Evolutionary conservation across 2,329 filamentous ascomycete species (phyloP).

Genomic region (Claviceps fusiformis): DNA sequence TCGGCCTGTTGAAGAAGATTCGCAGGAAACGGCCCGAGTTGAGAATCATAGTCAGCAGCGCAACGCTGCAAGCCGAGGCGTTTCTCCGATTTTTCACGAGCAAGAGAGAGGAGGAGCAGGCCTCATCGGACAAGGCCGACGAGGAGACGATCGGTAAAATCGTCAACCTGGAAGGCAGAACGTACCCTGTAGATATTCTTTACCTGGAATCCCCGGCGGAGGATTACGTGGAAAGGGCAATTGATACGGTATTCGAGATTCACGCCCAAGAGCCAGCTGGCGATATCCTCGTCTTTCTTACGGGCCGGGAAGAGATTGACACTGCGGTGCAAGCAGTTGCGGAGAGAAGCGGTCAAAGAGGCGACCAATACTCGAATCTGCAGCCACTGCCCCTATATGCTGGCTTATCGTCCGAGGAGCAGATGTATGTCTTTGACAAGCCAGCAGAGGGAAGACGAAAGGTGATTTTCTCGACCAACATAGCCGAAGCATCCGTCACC

Average conservation of each 20-base stretch:
- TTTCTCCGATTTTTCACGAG: slow-evolving; percentile 65
- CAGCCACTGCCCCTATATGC: slow-evolving; percentile 65
- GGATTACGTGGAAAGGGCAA: slow-evolving; percentile 72
- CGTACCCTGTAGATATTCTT: slow-evolving; percentile 76
- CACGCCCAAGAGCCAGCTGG: slow-evolving; percentile 68
- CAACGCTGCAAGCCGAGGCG: slow-evolving; percentile 78
- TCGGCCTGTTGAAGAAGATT: slow-evolving; percentile 88
- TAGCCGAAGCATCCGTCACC: slow-evolving; percentile 90
- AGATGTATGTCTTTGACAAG: slow-evolving; percentile 89
- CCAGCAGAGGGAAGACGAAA: slow-evolving; percentile 73
- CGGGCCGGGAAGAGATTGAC: slow-evolving; percentile 88
- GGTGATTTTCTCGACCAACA: slow-evolving; percentile 88
- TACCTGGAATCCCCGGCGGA: slow-evolving; percentile 68
- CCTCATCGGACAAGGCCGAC: slow-evolving; percentile 10
- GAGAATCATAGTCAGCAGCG: slow-evolving; percentile 82
- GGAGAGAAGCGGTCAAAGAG: slow-evolving; percentile 53
- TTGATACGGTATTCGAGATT: slow-evolving; percentile 77
- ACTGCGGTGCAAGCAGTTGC: slow-evolving; percentile 63
- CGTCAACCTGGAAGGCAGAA: slow-evolving; percentile 74
- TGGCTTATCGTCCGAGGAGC: slow-evolving; percentile 76
- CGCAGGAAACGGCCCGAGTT: slow-evolving; percentile 65
- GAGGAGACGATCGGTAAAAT: slow-evolving; percentile 33
- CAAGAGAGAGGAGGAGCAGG: slow-evolving; percentile 22
- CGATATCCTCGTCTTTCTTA: slow-evolving; percentile 83
- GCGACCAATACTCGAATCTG: slow-evolving; percentile 14